Evolutionary conservation across 1,284 basidiomycete genomes (phyloP).

Genomic region (Pterula multifida): DNA sequence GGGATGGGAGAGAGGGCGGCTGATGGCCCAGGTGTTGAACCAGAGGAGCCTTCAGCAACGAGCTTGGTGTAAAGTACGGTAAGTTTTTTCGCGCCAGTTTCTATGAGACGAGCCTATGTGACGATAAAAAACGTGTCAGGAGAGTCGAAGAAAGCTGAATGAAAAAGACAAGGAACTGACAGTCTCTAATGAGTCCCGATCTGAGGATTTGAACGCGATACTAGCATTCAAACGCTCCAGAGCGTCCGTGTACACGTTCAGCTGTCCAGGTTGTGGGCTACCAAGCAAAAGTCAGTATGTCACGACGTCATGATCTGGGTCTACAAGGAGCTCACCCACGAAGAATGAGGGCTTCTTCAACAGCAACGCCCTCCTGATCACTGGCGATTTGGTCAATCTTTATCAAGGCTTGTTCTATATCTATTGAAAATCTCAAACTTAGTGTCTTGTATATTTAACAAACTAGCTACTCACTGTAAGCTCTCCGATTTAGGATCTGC

Average conservation of each 20-base stretch:
- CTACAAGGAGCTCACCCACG: constrained; percentile 37
- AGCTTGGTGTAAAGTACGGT: constrained; percentile 68
- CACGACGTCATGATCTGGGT: background rate
- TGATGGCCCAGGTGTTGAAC: constrained; percentile 45
- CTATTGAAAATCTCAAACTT: constrained; percentile 22
- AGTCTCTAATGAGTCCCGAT: constrained; percentile 45
- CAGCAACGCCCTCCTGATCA: constrained; percentile 63
- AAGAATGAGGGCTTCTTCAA: constrained; percentile 64
- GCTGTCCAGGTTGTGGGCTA: constrained; percentile 58
- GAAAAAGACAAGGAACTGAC: constrained; percentile 21
- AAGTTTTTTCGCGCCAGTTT: constrained; percentile 71
- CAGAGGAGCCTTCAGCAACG: constrained; percentile 70
- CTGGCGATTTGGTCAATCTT: constrained; percentile 71
- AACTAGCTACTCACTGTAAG: constrained; percentile 39
- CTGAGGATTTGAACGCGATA: constrained; percentile 62
- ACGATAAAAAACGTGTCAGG: background rate
- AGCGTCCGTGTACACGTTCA: constrained; percentile 54
- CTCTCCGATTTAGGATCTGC: constrained; percentile 58
- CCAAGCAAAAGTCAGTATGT: background rate
- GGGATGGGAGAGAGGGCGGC: constrained; percentile 38
- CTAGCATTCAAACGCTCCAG: constrained; percentile 65
- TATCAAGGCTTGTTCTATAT: constrained; percentile 63
- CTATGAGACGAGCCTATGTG: constrained; percentile 54
- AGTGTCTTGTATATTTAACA: background rate
- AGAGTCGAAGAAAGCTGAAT: background rate